phyloP scores from a whole-genome alignment of 257 asterid genomes.

The Echium plantagineum region DNA sequence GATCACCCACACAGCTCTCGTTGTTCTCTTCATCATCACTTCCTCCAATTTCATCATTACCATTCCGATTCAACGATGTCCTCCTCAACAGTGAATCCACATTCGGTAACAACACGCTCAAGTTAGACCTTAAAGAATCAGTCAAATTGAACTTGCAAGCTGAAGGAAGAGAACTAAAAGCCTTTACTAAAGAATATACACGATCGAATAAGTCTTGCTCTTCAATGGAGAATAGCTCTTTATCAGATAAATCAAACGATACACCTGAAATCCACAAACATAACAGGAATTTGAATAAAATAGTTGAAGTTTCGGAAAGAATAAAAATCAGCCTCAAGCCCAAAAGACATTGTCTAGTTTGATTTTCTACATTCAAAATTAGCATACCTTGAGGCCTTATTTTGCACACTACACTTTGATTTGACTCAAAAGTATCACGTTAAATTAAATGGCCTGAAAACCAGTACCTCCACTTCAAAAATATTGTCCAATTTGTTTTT shows the following conservation, averaged over 20 bases:
- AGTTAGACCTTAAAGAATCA: conserved; percentile 84
- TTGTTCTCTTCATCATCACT: conserved; percentile 37
- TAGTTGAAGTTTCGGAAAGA: too few species aligned
- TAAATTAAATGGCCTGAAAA: too few species aligned
- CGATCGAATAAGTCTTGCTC: conserved; percentile 87
- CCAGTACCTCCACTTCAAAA: too few species aligned
- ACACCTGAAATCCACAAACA: conserved; percentile 26
- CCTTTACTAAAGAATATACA: conserved; percentile 73
- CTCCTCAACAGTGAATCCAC: conserved; percentile 48
- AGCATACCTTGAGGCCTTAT: too few species aligned
- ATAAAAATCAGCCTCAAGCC: too few species aligned
- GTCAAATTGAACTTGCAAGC: conserved; percentile 64
- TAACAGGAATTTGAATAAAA: too few species aligned
- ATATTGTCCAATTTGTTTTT: too few species aligned
- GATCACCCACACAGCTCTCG: conserved; percentile 32
- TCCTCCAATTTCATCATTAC: conserved; percentile 22
- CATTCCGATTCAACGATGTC: conserved; percentile 18
- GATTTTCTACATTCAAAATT: too few species aligned
- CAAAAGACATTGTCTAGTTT: too few species aligned
- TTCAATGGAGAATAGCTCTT: conserved; percentile 76
- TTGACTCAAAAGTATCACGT: too few species aligned
- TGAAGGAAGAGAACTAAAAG: conserved; percentile 37
- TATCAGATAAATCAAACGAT: conserved; percentile 81
- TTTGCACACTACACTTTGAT: too few species aligned
- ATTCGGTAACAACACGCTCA: conserved; percentile 78